Base-by-base conservation (phyloP, 148 eudicot genomes). In the Fallopia convolvulus region DNA sequence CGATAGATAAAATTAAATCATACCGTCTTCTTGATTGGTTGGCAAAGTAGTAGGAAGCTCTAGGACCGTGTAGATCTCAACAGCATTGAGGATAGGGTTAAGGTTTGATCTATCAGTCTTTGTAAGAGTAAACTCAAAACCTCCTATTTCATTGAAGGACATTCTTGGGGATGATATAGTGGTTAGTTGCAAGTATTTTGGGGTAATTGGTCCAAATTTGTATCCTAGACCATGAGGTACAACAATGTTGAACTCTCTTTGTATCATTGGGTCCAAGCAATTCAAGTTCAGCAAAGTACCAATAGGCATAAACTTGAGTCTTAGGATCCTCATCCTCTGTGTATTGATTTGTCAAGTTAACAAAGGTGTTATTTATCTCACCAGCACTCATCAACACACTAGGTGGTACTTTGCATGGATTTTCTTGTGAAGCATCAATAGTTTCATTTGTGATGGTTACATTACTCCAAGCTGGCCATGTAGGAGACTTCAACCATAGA, bases 231-330 rank as follows among this genome's bases (percentile, higher is more conserved):
- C 11, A 0, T 14, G 39, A 11, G 39, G 39, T 36, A 36, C 39
- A 36, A 36, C 39, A 3, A 36, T 36, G 39, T 36, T 36, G 39
- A 36, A 65, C 8, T 65, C 70, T 65, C 70, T 20, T 20, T 1
- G 70, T 65, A 1, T 65, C 70, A 5, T 65, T 65, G 2, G 7
- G 1, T 1, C 18, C 18, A 30, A 30, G 41, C 70, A 32, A 32
- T 65, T 65, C 41, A 0, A 65, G 70, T 32, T 65, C 70, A 32
- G 70, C 70, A 26, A 65, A 65, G 41, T 65, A 40, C 70, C 70
- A 65, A 11, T 65, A 30, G 13, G 18, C 39, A 65, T 65, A 65
- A 32, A 65, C 18, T 30, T 65, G 11, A 13, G 17, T 32, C 32
- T 0, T 65, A 18, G 32, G 65, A 20, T 3, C 6, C 7, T 3